Evolutionary conservation across 371 early-diverging fungal genomes (phyloP), one percentile per base, ranked within the genome.

Genomic region (Mortierella sp.): DNA sequence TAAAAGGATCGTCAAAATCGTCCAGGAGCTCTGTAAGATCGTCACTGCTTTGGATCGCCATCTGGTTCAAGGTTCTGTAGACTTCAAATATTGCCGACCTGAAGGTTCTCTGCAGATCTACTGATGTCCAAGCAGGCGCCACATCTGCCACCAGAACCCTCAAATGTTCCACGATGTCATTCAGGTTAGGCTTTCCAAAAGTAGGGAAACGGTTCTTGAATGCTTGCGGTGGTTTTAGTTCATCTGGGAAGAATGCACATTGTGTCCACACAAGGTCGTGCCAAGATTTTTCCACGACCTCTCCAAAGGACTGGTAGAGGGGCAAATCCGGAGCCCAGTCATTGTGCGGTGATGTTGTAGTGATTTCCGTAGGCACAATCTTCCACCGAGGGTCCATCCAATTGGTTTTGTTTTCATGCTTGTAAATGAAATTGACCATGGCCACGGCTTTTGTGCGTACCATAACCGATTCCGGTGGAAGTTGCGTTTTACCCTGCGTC

Each of bases 301-400:
- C n/a, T 12, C 48, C 45, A 27, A 72, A 72, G 13, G 72, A 31
- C 42, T 61, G 16, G 30, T 52, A 66, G 4, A 10, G 7, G 34
- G 34, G 62, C 43, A 2, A 61, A 24, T 10, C 38, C 13, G 0
- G 71, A 65, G 0, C 56, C 3, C 6, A 2, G 2, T 48, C 27
- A 14, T 41, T 38, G 26, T 51, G 39, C 4, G 65, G 71, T 0
- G 31, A 3, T 5, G 5, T 21, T n/a, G 46, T 38, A 14, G 34
- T 45, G n/a, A 39, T 19, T 0, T 50, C 46, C 6, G 56, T 27
- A 0, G 71, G 71, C 2, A 71, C 71, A 46, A 71, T 23, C 46
- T 26, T 38, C 71, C 71, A 71, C 10, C 50, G 18, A 5, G 27
- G 52, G 6, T 60, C 58, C 71, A 64, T 55, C 71, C 65, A 64